Conservation (phyloP, 306 rosid genomes). For the Myrica gale region DNA sequence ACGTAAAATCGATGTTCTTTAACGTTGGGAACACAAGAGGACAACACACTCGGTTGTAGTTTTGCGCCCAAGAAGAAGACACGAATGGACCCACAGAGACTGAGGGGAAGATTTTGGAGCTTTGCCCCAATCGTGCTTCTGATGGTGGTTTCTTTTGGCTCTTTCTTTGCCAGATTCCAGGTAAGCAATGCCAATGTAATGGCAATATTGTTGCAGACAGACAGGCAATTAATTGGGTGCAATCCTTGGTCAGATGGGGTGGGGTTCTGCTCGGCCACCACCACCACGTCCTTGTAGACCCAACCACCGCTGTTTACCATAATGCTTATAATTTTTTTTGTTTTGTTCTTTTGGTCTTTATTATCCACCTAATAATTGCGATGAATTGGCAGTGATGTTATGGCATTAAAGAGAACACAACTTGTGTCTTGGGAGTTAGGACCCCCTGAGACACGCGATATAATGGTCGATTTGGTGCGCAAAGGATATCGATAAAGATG, state of each 20-base stretch:
- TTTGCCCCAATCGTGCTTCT: not conserved
- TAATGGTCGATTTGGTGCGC: constrained; percentile 6
- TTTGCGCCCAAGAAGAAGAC: constrained; percentile 15
- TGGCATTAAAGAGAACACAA: not conserved
- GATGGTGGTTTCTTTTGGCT: not conserved
- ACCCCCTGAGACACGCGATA: constrained; percentile 10
- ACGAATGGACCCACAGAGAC: constrained; percentile 8
- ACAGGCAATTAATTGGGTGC: not conserved
- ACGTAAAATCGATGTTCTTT: constrained; percentile 19
- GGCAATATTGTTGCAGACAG: constrained; percentile 20
- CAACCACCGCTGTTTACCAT: not conserved
- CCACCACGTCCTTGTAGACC: too few species aligned
- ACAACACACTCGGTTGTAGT: constrained; percentile 19
- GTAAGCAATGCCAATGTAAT: constrained; percentile 3
- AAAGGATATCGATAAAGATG: not conserved
- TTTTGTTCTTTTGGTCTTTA: not conserved
- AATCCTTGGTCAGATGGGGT: too few species aligned
- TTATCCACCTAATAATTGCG: not conserved
- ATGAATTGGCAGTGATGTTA: constrained; percentile 1
- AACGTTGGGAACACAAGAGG: constrained; percentile 4
- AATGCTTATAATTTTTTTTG: not conserved
- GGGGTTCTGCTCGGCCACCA: too few species aligned
- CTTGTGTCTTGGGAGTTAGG: not conserved
- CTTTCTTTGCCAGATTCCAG: constrained; percentile 6
- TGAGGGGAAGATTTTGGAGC: not conserved